Percentiles rank a stretch among this genome's conserved stretches.
These are phyloP conservation scores for Acarospora socialis DNA, from an alignment of 2,329 filamentous ascomycete species.

Conservation along the genomic window DNA sequence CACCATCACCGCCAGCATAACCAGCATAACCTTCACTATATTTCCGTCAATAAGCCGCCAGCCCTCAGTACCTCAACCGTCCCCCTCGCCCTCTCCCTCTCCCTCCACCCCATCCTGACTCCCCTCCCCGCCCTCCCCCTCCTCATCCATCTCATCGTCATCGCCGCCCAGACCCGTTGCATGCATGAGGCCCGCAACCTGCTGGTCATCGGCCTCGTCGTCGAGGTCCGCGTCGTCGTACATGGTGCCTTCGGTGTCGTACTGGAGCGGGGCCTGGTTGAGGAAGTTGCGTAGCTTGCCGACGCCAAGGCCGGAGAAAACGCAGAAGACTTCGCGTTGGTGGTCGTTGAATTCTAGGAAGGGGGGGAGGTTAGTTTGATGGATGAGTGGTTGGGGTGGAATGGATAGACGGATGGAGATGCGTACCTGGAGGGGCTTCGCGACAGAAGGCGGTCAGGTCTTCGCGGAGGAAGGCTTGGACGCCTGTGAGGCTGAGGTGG, in stretches of 20 bases:
- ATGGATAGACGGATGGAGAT: neutral
- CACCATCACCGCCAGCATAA: too few relatives aligned
- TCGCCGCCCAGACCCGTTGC: conserved; percentile 11
- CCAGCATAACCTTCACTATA: too few relatives aligned
- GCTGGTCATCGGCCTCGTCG: conserved; percentile 50
- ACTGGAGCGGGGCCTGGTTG: conserved; percentile 38
- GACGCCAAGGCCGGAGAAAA: conserved; percentile 81
- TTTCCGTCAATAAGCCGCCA: too few relatives aligned
- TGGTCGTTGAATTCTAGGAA: conserved; percentile 84
- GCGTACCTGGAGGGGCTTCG: conserved; percentile 60
- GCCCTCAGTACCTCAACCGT: too few relatives aligned
- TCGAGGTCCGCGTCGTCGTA: conserved; percentile 77
- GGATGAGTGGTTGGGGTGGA: neutral
- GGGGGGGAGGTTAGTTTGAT: conserved; percentile 7
- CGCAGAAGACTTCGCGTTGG: conserved; percentile 90
- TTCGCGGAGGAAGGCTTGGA: conserved; percentile 74
- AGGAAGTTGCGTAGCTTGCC: conserved; percentile 73
- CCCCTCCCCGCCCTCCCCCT: conserved; percentile 12
- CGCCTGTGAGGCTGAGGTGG: conserved; percentile 85
- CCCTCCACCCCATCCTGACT: conserved; percentile 9
- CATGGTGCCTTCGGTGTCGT: conserved; percentile 57
- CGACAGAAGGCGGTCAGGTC: conserved; percentile 79
- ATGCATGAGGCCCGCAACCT: conserved; percentile 13
- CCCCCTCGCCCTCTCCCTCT: too few relatives aligned
- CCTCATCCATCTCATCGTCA: conserved; percentile 14